These are phyloP conservation scores for Cyclanthera cordifolia DNA, from an alignment of 306 rosid species.

Conservation along the genomic window DNA sequence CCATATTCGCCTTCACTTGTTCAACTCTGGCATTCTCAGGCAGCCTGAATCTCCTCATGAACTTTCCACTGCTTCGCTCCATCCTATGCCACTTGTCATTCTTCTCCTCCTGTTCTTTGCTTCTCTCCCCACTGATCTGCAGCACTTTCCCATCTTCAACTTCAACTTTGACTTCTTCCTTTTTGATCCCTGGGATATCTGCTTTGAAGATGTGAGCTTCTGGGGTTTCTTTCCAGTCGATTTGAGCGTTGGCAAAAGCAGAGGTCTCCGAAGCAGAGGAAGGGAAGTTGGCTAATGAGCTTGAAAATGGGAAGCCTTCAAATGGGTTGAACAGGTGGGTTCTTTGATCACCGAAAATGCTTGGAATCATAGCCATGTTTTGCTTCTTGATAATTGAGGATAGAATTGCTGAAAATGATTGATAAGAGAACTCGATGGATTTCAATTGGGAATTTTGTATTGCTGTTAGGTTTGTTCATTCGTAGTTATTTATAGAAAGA, in stretches of 20 bases:
- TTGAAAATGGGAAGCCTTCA: conserved; percentile 13
- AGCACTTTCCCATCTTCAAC: conserved; percentile 22
- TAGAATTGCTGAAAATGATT: too few relatives aligned
- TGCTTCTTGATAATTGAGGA: too few relatives aligned
- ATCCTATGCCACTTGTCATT: conserved; percentile 29
- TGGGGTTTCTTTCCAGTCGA: conserved; percentile 34
- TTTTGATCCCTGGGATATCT: conserved; percentile 27
- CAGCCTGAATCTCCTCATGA: conserved; percentile 27
- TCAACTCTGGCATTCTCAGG: conserved; percentile 23
- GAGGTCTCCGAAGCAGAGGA: conserved; percentile 19
- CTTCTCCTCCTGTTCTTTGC: conserved; percentile 21
- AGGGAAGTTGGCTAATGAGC: background rate
- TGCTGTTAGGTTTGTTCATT: too few relatives aligned
- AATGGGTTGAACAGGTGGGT: conserved; percentile 23
- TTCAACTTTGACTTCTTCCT: conserved; percentile 27
- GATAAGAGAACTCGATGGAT: too few relatives aligned
- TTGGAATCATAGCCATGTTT: conserved; percentile 18
- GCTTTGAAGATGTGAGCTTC: conserved; percentile 30
- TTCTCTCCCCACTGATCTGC: conserved; percentile 28
- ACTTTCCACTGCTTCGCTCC: conserved; percentile 29
- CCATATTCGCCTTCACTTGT: conserved; percentile 23
- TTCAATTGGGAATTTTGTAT: too few relatives aligned
- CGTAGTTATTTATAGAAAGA: too few relatives aligned
- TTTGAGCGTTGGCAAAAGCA: conserved; percentile 23
- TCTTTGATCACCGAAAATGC: conserved; percentile 16